Percentiles rank a stretch among this genome's conserved stretches.
Conservation (phyloP, 257 asterid species). For the Solanum sitiens region DNA sequence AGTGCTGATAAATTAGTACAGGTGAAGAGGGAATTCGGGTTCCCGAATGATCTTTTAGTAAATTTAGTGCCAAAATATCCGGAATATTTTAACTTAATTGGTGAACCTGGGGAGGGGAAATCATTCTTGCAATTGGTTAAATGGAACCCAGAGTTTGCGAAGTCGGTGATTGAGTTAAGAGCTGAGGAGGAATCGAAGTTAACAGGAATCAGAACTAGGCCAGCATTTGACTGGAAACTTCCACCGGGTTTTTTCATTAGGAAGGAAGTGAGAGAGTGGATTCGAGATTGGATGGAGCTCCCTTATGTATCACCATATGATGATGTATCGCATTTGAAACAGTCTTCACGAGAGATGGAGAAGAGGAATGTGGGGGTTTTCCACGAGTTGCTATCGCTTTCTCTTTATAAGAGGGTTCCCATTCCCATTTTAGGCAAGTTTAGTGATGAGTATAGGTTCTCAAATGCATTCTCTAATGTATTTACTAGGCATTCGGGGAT, state of each 20-base stretch:
- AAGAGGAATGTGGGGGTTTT: constrained; percentile 83
- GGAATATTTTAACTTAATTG: constrained; percentile 46
- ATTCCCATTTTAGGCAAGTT: constrained; percentile 63
- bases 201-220: constrained; percentile 59
- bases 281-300: constrained; percentile 85
- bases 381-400: constrained; percentile 73
- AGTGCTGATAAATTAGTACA: constrained; percentile 58
- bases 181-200: constrained; percentile 72
- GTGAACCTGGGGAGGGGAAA: constrained; percentile 58
- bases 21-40: constrained; percentile 91
- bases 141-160: constrained; percentile 42
- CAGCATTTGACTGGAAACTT: constrained; percentile 66
- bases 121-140: constrained; percentile 53
- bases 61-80: constrained; percentile 63
- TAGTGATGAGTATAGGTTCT: constrained; percentile 66
- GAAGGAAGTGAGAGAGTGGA: constrained; percentile 96
- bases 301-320: constrained; percentile 81
- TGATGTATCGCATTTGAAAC: constrained; percentile 51
- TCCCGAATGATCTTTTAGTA: constrained; percentile 69
- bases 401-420: constrained; percentile 61
- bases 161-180: constrained; percentile 57
- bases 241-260: constrained; percentile 59
- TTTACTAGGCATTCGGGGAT: constrained; percentile 88
- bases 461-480: constrained; percentile 63
- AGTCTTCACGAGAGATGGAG: constrained; percentile 75